Evolutionary conservation across 2,329 filamentous ascomycete species (phyloP), one percentile per base, ranked within the genome.

Genomic region (Gliomastix tumulicola): DNA sequence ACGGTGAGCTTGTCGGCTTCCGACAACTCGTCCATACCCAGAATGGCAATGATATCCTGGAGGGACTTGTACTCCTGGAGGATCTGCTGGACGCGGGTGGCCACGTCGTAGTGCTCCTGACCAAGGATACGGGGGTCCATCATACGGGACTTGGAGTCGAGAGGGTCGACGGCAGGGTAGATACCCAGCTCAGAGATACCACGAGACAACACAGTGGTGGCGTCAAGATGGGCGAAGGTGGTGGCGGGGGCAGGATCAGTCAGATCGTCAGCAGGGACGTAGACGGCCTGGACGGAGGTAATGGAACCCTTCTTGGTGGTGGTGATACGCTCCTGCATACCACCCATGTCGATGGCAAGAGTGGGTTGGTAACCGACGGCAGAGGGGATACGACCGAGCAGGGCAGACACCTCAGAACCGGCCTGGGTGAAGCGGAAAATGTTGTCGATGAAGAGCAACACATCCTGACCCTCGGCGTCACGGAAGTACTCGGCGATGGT

Each of bases 181-280:
- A 97, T 98, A 88, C 92, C 92, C 82, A 98, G 79, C 80, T 98
- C 92, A 52, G 92, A 97, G 68, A 98, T 98, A 89, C 92, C 90
- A 85, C 92, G 90, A 61, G 92, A 98, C 80, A 98, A 79, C 67
- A 97, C 92, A 82, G 92, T 98, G 70, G 92, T 98, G 79, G 92
- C 92, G 78, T 98, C 92, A 83, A 98, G 85, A 73, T 98, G 92
- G 67, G 92, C 92, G 73, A 98, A 98, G 69, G 92, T 98, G 69
- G 92, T 97, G 67, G 92, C 92, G 56, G 92, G 92, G 54, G 92
- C 92, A 74, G 92, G 92, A 76, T 98, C 92, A 76, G 92, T 98
- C 87, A 98, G 84, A 85, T 98, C 92, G 71, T 98, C 92, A 84
- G 92, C 92, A 68, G 92, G 92, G 70, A 98, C 92, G 78, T 98